These are phyloP conservation scores for Diaporthe amygdali DNA, from an alignment of 2,329 filamentous ascomycete genomes.

Conservation along the genomic window DNA sequence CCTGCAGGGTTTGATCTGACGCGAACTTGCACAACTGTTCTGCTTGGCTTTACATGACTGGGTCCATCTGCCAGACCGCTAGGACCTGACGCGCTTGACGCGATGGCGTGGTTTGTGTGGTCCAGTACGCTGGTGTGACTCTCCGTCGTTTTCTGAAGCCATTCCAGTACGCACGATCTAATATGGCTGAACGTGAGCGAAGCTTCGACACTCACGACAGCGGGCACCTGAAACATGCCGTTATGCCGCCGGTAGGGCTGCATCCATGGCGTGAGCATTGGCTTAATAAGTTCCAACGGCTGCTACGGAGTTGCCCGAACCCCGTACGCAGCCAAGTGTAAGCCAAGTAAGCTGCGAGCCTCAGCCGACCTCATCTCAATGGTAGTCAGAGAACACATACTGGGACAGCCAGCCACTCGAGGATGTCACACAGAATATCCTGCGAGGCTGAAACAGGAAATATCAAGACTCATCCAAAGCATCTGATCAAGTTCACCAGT, in stretches of 20 bases:
- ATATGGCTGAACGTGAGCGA: background rate
- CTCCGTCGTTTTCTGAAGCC: background rate
- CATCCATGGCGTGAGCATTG: background rate
- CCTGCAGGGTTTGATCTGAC: background rate
- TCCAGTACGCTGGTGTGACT: background rate
- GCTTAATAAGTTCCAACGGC: background rate
- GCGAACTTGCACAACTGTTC: background rate
- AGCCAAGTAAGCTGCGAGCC: background rate
- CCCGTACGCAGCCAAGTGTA: conserved; percentile 4
- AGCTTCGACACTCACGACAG: background rate
- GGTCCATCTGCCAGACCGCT: conserved; percentile 16
- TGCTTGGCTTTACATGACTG: background rate
- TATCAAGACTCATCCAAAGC: background rate
- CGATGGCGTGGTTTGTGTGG: background rate
- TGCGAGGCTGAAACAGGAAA: background rate
- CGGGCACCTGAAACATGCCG: conserved; percentile 7
- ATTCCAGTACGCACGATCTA: background rate
- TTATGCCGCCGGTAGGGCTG: conserved; percentile 6
- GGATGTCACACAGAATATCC: background rate
- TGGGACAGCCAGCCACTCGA: background rate
- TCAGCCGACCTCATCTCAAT: background rate
- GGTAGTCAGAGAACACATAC: background rate
- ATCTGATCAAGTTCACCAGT: too few species aligned
- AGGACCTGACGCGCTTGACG: background rate
- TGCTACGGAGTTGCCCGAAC: background rate